Percentiles rank a stretch among this genome's conserved stretches.
Evolutionary conservation across 495 filamentous ascomycete genomes (phyloP).

Genomic region (Penicillium coprophilum): DNA sequence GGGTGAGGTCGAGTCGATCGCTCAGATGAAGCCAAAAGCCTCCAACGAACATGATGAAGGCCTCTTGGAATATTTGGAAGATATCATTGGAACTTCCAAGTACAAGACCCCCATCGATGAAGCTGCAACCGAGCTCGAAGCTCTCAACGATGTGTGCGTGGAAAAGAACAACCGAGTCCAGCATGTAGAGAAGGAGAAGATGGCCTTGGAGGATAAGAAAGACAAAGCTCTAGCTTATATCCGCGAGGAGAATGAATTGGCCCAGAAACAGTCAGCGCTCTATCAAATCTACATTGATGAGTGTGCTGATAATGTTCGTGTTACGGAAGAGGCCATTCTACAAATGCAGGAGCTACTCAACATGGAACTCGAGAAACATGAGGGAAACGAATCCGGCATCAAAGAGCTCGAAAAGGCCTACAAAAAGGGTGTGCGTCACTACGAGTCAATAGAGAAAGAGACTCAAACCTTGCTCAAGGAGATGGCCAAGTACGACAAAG

Average conservation of each 20-base stretch:
- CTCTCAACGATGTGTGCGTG: conserved; percentile 87
- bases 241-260: conserved; percentile 88
- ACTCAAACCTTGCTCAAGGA: conserved; percentile 80
- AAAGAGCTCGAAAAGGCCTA: conserved; percentile 85
- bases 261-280: conserved; percentile 79
- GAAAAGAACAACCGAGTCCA: conserved; percentile 94
- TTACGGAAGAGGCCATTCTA: conserved; percentile 84
- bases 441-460: conserved; percentile 77
- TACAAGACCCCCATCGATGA: conserved; percentile 98
- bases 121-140: conserved; percentile 81
- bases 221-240: conserved; percentile 88
- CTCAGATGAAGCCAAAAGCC: conserved; percentile 98
- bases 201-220: conserved; percentile 89
- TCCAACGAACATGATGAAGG: conserved; percentile 93
- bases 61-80: conserved; percentile 92
- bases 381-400: conserved; percentile 88
- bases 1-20: conserved; percentile 97
- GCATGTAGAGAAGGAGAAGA: conserved; percentile 97
- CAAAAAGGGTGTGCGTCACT: conserved; percentile 76
- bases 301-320: conserved; percentile 80
- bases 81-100: conserved; percentile 97
- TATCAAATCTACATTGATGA: conserved; percentile 90
- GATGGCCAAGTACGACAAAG: conserved; percentile 89
- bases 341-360: conserved; percentile 89
- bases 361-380: conserved; percentile 84